A percentile compares a stretch with the other conserved stretches of the same genome.
Evolutionary conservation across 345 rosid species (phyloP).

Genomic region (Syzygium oleosum): DNA sequence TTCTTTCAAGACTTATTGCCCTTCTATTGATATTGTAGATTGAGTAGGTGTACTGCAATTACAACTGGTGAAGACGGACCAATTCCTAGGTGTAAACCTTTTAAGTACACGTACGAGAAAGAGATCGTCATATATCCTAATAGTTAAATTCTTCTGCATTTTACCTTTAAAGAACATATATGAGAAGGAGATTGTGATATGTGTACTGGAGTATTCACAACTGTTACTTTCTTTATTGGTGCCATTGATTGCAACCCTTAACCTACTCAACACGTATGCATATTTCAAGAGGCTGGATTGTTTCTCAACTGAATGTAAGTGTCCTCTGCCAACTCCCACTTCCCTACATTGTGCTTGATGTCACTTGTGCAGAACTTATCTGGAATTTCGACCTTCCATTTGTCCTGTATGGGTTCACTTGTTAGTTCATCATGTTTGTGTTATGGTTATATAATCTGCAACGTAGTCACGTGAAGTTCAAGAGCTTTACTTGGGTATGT

Average conservation of each 20-base stretch:
- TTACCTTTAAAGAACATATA: not conserved
- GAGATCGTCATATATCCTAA: slow-evolving; percentile 97
- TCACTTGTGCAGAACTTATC: not conserved
- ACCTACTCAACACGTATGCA: slow-evolving; percentile 69
- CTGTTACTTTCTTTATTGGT: not conserved
- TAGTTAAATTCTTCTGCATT: not conserved
- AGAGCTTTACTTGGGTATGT: not conserved
- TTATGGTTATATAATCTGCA: not conserved
- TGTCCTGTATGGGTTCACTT: not conserved
- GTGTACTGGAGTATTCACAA: not conserved
- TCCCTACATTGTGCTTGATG: not conserved
- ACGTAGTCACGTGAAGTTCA: not conserved
- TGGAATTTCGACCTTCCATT: not conserved
- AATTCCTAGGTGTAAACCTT: slow-evolving; percentile 95
- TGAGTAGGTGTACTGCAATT: slow-evolving; percentile 82
- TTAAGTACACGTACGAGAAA: slow-evolving; percentile 89
- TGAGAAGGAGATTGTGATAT: not conserved
- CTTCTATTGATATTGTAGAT: slow-evolving; percentile 21
- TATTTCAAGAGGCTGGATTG: slow-evolving; percentile 94
- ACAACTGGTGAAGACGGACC: slow-evolving; percentile 97
- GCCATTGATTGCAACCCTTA: slow-evolving; percentile 28
- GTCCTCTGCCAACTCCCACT: not conserved
- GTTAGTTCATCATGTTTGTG: not conserved
- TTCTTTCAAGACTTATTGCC: not conserved
- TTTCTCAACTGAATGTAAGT: slow-evolving; percentile 99